Conservation (phyloP, 345 rosid genomes). For the Raphanus sativus region DNA sequence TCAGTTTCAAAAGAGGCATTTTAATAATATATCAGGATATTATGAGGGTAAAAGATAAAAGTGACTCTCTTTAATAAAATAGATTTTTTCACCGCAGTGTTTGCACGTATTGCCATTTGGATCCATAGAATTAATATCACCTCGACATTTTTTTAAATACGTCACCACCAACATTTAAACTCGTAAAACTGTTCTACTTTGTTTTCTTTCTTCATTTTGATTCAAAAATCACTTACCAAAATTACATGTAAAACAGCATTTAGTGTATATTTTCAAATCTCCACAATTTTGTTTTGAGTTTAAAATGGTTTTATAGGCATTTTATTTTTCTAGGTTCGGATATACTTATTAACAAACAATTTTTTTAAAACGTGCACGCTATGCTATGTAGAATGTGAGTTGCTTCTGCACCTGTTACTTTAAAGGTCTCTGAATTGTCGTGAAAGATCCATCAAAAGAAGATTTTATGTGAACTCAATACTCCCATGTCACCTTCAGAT, state of each 20-base stretch:
- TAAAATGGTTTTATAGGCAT: neutral
- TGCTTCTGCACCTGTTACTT: neutral
- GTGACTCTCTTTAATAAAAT: too few relatives aligned
- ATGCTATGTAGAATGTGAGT: neutral
- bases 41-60: too few relatives aligned
- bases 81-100: too few relatives aligned
- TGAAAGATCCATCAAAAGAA: neutral
- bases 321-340: neutral
- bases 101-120: too few relatives aligned
- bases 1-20: too few relatives aligned
- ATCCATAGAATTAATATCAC: too few relatives aligned
- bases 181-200: too few relatives aligned
- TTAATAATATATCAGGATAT: too few relatives aligned
- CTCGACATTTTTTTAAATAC: too few relatives aligned
- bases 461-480: neutral
- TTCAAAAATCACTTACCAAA: neutral
- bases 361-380: neutral
- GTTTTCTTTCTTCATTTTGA: too few relatives aligned
- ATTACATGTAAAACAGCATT: neutral
- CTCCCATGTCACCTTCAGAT: neutral
- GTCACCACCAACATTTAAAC: too few relatives aligned
- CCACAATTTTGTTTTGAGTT: neutral
- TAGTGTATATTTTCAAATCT: neutral
- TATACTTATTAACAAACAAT: neutral
- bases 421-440: neutral